Evolutionary conservation across 2,329 filamentous ascomycete genomes (phyloP), one percentile per base, ranked within the genome.

Genomic region (Amauroascus verrucosus): DNA sequence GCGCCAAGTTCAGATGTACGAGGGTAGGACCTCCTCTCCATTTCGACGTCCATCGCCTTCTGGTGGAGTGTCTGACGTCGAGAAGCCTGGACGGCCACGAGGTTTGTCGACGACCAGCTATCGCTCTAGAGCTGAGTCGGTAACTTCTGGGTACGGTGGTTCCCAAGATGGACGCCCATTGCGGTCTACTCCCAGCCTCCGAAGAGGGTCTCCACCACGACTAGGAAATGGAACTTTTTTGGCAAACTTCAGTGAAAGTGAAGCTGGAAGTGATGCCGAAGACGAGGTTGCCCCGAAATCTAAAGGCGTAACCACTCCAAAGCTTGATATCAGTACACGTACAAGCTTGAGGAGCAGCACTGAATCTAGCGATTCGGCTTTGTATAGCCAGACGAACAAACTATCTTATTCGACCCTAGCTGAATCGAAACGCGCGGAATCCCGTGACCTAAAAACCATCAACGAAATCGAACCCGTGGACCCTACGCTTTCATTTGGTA

Each of bases 1-100:
- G 64, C 81, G 88, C 43, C 86, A 95, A 63, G 73, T 86, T 46
- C 86, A 89, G 65, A 80, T 95, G 66, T 86, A 91, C 58, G 80
- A 86, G 62, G 86, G 83, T 26, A 79, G 84, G 24, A 84, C 85
- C 53, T 81, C 80, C 0, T 80, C 84, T 32, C 67, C 72, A 50
- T 62, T 55, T 55, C 65, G 58, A n/a, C 63, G 62, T 26, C 61
- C 60, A 18, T 46, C 56, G 2, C 56, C 56, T 11, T 24, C 53
- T 47, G 22, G 44, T 20, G 26, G 14, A 30, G n/a, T 16, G 4
- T 35, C 54, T 28, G 58, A 55, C 13, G 54, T 60, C n/a, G 63
- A 65, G 13, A 60, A 58, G 8, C 45, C 47, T 20, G 57, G 54
- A 32, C 67, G 67, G 2, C 54, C 65, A 9, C 61, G 67, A 33